Evolutionary conservation across 2,329 filamentous ascomycete species (phyloP).

Genomic region (Aspergillus sp.): DNA sequence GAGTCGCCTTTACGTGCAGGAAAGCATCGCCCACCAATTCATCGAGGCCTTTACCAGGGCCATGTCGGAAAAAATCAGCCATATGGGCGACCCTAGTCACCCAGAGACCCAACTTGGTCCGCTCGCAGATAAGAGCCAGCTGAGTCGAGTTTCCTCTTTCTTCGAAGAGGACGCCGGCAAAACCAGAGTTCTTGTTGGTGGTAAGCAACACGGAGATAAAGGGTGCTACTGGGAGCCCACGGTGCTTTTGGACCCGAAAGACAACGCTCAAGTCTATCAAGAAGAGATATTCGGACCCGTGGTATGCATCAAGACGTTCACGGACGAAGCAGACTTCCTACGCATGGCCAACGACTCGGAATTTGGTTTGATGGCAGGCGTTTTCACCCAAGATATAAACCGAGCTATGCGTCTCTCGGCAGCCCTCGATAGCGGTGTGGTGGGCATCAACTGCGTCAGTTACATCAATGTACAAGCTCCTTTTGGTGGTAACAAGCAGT

Average conservation of each 20-base stretch:
- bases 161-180: neutral
- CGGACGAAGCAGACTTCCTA: constrained; percentile 12
- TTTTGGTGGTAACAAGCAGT: constrained; percentile 14
- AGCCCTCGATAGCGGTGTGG: constrained; percentile 11
- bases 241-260: neutral
- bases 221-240: constrained; percentile 8
- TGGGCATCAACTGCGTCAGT: constrained; percentile 12
- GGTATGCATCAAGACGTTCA: constrained; percentile 8
- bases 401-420: constrained; percentile 6
- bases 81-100: neutral
- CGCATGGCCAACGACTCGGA: constrained; percentile 12
- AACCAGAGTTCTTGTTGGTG: neutral
- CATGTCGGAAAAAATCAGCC: neutral
- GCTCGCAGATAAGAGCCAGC: neutral
- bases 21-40: constrained; percentile 15
- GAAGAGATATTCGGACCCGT: constrained; percentile 11
- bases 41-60: neutral
- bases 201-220: neutral
- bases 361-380: constrained; percentile 14
- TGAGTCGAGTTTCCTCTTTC: neutral
- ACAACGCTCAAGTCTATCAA: neutral
- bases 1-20: constrained; percentile 36
- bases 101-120: neutral
- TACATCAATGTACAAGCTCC: neutral
- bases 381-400: constrained; percentile 15